Evolutionary conservation across 164 flowering plant species (phyloP).

Genomic region (Vitis riparia): DNA sequence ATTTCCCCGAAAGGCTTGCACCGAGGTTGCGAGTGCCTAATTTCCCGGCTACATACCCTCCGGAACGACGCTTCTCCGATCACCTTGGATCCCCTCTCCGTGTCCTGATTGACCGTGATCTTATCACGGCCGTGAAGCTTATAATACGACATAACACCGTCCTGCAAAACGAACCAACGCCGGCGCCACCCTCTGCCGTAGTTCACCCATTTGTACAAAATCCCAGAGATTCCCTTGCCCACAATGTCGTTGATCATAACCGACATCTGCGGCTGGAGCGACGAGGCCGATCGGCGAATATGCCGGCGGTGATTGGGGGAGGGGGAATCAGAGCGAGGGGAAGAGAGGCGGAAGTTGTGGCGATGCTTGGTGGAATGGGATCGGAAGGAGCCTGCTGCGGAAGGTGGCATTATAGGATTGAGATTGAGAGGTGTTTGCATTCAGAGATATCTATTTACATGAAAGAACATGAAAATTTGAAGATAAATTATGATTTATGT

Average conservation of each 20-base stretch:
- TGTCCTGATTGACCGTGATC: slow-evolving; percentile 42
- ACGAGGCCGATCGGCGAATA: too few species aligned
- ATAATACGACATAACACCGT: slow-evolving; percentile 62
- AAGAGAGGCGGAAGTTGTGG: too few species aligned
- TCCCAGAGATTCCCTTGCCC: slow-evolving; percentile 56
- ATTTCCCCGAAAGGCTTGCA: slow-evolving; percentile 61
- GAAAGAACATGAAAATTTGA: too few species aligned
- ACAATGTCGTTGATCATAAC: slow-evolving; percentile 49
- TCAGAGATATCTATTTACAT: too few species aligned
- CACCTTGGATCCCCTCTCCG: slow-evolving; percentile 48
- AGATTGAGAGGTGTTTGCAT: too few species aligned
- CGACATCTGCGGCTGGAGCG: neutral
- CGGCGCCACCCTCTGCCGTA: slow-evolving; percentile 78
- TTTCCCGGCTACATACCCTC: slow-evolving; percentile 22
- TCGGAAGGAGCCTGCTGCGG: too few species aligned
- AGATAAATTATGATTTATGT: too few species aligned
- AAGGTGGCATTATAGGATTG: too few species aligned
- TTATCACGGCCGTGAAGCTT: slow-evolving; percentile 68
- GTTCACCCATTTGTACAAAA: slow-evolving; percentile 75
- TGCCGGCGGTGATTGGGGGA: too few species aligned
- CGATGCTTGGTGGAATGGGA: too few species aligned
- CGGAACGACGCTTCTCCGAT: slow-evolving; percentile 56
- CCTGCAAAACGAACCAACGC: slow-evolving; percentile 63
- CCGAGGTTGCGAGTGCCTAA: slow-evolving; percentile 12
- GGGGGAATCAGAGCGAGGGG: too few species aligned